Evolutionary conservation across 2,329 filamentous ascomycete species (phyloP).

Genomic region (Diaporthe citriasiana): DNA sequence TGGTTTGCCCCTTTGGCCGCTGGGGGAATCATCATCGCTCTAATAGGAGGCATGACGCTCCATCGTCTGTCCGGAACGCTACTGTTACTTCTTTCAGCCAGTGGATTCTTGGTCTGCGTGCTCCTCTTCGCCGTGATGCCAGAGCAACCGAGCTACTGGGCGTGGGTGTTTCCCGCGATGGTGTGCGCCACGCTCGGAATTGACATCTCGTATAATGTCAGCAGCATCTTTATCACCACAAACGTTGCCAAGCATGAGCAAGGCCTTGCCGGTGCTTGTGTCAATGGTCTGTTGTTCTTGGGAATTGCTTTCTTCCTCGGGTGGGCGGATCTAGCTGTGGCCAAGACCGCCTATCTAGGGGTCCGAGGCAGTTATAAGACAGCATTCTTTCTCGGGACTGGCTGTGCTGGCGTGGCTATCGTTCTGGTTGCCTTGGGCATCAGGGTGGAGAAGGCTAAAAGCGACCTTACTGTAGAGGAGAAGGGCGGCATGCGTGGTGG

Average conservation of each 20-base stretch:
- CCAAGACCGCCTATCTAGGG: conserved; percentile 58
- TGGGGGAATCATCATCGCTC: conserved; percentile 67
- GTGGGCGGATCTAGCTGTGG: conserved; percentile 71
- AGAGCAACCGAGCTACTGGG: conserved; percentile 69
- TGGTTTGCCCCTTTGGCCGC: conserved; percentile 69
- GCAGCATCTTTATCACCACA: conserved; percentile 78
- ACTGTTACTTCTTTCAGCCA: conserved; percentile 63
- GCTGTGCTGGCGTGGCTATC: conserved; percentile 62
- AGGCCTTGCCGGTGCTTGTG: conserved; percentile 74
- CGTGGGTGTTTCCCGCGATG: conserved; percentile 73
- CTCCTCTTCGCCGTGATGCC: conserved; percentile 70
- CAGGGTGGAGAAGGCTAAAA: conserved; percentile 66
- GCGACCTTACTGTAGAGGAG: conserved; percentile 49
- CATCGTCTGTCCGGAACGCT: conserved; percentile 64
- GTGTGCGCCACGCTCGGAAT: conserved; percentile 73
- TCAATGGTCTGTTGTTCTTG: conserved; percentile 73
- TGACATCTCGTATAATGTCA: conserved; percentile 76
- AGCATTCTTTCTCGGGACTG: conserved; percentile 73
- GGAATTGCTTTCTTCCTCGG: conserved; percentile 75
- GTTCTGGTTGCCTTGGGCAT: conserved; percentile 66
- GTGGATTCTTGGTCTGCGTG: conserved; percentile 62
- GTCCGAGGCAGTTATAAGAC: conserved; percentile 68
- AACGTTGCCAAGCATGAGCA: conserved; percentile 70
- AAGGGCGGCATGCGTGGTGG: not conserved
- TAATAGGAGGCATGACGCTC: conserved; percentile 63